Conservation (phyloP, 495 filamentous ascomycete species). For the Usnea hakonensis region DNA sequence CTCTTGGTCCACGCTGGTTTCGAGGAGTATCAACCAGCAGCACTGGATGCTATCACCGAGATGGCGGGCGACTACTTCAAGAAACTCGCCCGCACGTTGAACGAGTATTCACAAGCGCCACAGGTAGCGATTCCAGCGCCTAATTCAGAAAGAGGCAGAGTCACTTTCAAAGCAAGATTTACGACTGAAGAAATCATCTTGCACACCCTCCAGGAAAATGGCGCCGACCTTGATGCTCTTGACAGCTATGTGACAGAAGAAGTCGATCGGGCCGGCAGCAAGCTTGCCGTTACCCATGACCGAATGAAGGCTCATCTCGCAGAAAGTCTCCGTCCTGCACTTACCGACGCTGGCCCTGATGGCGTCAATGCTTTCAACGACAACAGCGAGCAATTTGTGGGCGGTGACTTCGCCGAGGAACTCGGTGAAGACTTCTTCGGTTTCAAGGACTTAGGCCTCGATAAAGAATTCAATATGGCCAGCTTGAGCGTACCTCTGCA, state of each 20-base stretch:
- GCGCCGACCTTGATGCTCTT: conserved; percentile 69
- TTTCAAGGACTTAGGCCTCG: conserved; percentile 90
- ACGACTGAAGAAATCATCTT: conserved; percentile 76
- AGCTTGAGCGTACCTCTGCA: conserved; percentile 88
- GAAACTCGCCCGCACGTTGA: conserved; percentile 71
- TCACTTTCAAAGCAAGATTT: conserved; percentile 58
- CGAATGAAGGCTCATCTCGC: conserved; percentile 84
- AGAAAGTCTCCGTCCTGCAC: conserved; percentile 84
- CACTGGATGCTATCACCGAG: conserved; percentile 83
- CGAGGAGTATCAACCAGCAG: conserved; percentile 93
- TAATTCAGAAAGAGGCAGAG: conserved; percentile 34
- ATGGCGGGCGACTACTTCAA: conserved; percentile 83
- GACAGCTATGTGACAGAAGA: conserved; percentile 92
- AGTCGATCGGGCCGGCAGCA: conserved; percentile 78
- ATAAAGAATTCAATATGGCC: conserved; percentile 43
- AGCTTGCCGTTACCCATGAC: conserved; percentile 77
- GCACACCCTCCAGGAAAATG: conserved; percentile 75
- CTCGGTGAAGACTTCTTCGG: conserved; percentile 98
- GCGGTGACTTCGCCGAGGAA: conserved; percentile 94
- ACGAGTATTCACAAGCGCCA: conserved; percentile 73
- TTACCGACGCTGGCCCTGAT: conserved; percentile 70
- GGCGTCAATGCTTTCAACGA: conserved; percentile 89
- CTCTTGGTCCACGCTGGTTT: conserved; percentile 96
- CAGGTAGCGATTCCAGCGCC: conserved; percentile 38
- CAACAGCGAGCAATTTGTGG: conserved; percentile 93